Conservation (phyloP, 148 eudicot species). For the Chenopodium album region DNA sequence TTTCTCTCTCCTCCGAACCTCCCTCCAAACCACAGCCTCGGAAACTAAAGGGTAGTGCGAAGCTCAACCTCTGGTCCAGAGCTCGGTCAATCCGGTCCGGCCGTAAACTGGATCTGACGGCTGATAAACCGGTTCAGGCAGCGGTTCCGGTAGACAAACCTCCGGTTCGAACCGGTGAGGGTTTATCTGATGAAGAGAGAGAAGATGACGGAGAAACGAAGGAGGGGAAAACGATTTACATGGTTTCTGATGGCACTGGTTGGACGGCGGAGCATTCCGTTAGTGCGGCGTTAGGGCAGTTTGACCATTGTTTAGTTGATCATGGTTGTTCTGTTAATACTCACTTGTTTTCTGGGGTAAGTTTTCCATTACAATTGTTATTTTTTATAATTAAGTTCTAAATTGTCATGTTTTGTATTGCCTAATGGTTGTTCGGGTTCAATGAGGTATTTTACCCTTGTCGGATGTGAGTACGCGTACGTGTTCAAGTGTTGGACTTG, state of each 20-base stretch:
- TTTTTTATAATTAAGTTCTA: no score
- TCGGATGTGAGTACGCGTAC: neutral
- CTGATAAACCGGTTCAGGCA: constrained; percentile 4
- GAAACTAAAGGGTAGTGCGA: constrained; percentile 49
- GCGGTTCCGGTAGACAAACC: neutral
- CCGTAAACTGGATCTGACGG: constrained; percentile 49
- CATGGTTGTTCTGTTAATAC: constrained; percentile 78
- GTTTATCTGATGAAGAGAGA: constrained; percentile 6
- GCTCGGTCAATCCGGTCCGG: constrained; percentile 75
- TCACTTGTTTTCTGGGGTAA: constrained; percentile 90
- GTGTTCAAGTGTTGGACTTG: neutral
- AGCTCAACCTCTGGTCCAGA: constrained; percentile 82
- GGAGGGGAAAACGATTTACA: constrained; percentile 59
- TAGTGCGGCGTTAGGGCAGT: constrained; percentile 87
- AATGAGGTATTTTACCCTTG: neutral
- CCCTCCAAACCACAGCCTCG: constrained; percentile 30
- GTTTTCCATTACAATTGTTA: neutral
- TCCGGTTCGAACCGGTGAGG: constrained; percentile 6
- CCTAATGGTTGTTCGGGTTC: no score
- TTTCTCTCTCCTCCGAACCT: constrained; percentile 14
- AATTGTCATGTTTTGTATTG: no score
- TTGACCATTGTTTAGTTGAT: constrained; percentile 84
- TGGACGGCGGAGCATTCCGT: constrained; percentile 95
- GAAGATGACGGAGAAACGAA: constrained; percentile 28
- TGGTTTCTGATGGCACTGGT: constrained; percentile 93